Evolutionary conservation across 768 basidiomycete genomes (phyloP).

Genomic region (Psilocybe tampanensis): DNA sequence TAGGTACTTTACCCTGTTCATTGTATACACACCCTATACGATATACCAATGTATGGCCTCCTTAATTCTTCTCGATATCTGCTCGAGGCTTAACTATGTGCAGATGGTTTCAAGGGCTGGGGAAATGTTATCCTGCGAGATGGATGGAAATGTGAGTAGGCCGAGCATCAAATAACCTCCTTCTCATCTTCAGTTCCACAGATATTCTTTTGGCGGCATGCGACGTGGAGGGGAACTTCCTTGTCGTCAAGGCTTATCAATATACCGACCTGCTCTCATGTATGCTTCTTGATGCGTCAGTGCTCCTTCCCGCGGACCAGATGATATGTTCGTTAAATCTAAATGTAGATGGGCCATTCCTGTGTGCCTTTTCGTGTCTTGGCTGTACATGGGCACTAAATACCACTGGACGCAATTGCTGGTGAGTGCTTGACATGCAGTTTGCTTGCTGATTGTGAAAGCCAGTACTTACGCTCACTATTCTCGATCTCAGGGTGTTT

Average conservation of each 20-base stretch:
- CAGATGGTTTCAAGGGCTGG: constrained; percentile 89
- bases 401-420: constrained; percentile 86
- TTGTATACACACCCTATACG: constrained; percentile 85
- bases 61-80: not conserved
- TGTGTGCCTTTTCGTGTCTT: constrained; percentile 81
- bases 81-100: not conserved
- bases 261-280: constrained; percentile 87
- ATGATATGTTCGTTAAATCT: not conserved
- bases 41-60: constrained; percentile 74
- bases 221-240: constrained; percentile 89
- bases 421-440: constrained; percentile 35
- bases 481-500: constrained; percentile 65
- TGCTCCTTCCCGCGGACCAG: constrained; percentile 10
- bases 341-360: constrained; percentile 81
- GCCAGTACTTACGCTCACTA: no score
- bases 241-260: constrained; percentile 86
- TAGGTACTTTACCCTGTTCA: constrained; percentile 80
- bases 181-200: constrained; percentile 27
- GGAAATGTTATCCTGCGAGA: constrained; percentile 68
- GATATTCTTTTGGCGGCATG: constrained; percentile 78
- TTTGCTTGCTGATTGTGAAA: no score
- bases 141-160: constrained; percentile 82
- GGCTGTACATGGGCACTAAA: constrained; percentile 76
- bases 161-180: not conserved
- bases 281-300: constrained; percentile 89